Evolutionary conservation across 345 rosid species (phyloP), one percentile per base, ranked within the genome.

Genomic region (Moringa oleifera): DNA sequence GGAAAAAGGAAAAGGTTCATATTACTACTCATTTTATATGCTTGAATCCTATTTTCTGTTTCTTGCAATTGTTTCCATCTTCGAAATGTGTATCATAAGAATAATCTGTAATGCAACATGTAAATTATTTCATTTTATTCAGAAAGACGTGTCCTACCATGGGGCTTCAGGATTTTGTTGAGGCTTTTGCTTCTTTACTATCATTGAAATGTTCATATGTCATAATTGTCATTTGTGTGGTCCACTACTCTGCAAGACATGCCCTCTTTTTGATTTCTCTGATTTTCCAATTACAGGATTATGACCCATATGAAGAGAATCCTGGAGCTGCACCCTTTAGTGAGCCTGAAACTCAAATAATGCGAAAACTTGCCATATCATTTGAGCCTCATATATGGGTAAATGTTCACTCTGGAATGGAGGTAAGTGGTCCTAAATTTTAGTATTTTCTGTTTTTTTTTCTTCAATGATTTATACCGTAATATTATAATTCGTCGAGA

Each of bases 391-490:
- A 91, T 69, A 63, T 91, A 49, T 91, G 99, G 99, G 83, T 87
- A 47, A 95, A 91, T 64, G 99, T 95, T 21, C 97, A 91, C 73
- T 91, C 99, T 25, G 99, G 99, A 73, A 94, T 89, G 90, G 90
- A 89, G 83, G 99, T 87, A 53, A 74, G 83, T 65, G 23, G 57
- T 52, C 4, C 62, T n/a, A 18, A n/a, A 17, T 11, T 33, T 18
- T 53, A 51, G n/a, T 23, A 28, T 45, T 31, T 15, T 23, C 15
- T 53, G 37, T 4, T 37, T 10, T 36, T 23, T n/a, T n/a, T 25
- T 2, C 47, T 63, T 24, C 31, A 28, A 20, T 23, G 10, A 58
- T 36, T 51, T 57, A 7, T 57, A 15, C 18, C 59, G 47, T 31
- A 17, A 31, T 17, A 6, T 23, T 50, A 47, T 54, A 53, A 20